Evolutionary conservation across 805 yeast genomes (phyloP).

Genomic region (Starmerella apis): DNA sequence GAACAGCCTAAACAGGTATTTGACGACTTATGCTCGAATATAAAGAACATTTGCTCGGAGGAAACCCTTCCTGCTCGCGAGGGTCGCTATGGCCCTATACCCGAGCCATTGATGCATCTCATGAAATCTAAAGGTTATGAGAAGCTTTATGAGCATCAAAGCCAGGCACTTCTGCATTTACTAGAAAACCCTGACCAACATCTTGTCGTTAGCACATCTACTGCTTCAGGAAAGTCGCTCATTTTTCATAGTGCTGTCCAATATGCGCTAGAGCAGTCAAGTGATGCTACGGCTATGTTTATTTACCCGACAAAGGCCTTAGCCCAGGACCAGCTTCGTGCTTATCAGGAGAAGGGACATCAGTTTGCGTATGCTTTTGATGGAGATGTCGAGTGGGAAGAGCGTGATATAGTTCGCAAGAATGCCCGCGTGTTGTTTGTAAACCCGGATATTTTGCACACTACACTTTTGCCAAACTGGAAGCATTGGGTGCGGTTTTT

Average conservation of each 20-base stretch:
- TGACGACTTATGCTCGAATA: not conserved
- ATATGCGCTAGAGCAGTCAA: constrained; percentile 33
- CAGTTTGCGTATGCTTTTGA: constrained; percentile 56
- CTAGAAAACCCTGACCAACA: constrained; percentile 39
- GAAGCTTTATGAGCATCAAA: constrained; percentile 69
- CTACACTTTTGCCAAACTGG: constrained; percentile 71
- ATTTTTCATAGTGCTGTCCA: constrained; percentile 84
- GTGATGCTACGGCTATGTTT: constrained; percentile 59
- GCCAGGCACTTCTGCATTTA: constrained; percentile 52
- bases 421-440: constrained; percentile 76
- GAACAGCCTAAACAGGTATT: not conserved
- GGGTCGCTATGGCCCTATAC: constrained; percentile 17
- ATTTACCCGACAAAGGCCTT: constrained; percentile 95
- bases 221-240: constrained; percentile 91
- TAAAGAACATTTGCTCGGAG: constrained; percentile 29
- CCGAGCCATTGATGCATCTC: constrained; percentile 18
- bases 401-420: constrained; percentile 45
- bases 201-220: constrained; percentile 84
- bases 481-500: constrained; percentile 64
- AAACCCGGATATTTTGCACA: constrained; percentile 89
- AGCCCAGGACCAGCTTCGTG: constrained; percentile 90
- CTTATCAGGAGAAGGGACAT: constrained; percentile 45
- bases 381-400: constrained; percentile 71
- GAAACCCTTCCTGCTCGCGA: constrained; percentile 40
- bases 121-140: constrained; percentile 40